phyloP scores from a whole-genome alignment of 805 yeast species.

The Torulaspora delbrueckii region DNA sequence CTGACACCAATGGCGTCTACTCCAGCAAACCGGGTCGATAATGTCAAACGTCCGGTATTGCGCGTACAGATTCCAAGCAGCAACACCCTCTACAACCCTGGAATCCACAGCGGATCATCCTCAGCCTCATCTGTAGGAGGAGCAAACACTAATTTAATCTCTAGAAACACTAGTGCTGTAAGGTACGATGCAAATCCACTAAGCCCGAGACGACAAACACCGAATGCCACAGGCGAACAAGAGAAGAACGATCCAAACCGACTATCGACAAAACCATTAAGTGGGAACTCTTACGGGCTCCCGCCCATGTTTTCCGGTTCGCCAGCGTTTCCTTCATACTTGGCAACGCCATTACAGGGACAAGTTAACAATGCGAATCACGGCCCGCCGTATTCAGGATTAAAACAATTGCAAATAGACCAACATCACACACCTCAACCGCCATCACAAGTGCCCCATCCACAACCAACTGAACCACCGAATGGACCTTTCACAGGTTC shows the following conservation, averaged over 20 bases:
- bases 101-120: constrained; percentile 32
- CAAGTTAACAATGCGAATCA: constrained; percentile 22
- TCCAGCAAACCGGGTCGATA: constrained; percentile 7
- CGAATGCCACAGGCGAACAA: neutral
- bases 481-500: constrained; percentile 30
- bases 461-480: constrained; percentile 14
- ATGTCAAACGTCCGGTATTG: constrained; percentile 47
- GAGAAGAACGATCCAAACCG: constrained; percentile 5
- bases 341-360: constrained; percentile 35
- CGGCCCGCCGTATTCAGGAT: constrained; percentile 15
- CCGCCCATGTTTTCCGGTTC: constrained; percentile 31
- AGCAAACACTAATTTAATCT: constrained; percentile 3
- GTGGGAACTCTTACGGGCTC: constrained; percentile 18
- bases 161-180: constrained; percentile 7
- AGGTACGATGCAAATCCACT: constrained; percentile 4
- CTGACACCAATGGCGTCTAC: constrained; percentile 7
- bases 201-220: constrained; percentile 7
- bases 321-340: constrained; percentile 31
- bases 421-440: constrained; percentile 14
- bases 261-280: neutral
- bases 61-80: constrained; percentile 62
- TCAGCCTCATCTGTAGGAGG: constrained; percentile 43
- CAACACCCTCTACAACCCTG: constrained; percentile 24
- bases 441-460: constrained; percentile 9
- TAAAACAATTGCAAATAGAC: constrained; percentile 23